phyloP scores from a whole-genome alignment of 345 rosid species.

The Balakata baccata region DNA sequence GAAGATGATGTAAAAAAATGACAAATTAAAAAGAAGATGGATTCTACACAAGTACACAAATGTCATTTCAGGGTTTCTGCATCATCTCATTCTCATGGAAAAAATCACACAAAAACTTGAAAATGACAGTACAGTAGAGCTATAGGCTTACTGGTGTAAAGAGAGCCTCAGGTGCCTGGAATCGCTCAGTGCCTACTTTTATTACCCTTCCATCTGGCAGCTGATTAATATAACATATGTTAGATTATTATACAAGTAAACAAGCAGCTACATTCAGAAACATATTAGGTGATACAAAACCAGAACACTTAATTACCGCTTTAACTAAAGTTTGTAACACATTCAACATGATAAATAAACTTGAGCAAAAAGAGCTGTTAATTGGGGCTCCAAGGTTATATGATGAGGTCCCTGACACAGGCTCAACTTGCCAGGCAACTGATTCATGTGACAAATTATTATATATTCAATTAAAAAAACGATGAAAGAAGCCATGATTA shows the following conservation, averaged over 20 bases:
- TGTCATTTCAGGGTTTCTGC: neutral
- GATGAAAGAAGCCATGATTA: neutral
- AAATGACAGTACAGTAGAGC: neutral
- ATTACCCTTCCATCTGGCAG: constrained; percentile 96
- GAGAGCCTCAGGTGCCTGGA: constrained; percentile 98
- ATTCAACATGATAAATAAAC: neutral
- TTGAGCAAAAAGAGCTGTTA: neutral
- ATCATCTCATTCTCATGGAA: neutral
- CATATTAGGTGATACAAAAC: neutral
- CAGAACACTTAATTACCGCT: neutral
- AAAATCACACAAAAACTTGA: neutral
- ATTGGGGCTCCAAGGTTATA: neutral
- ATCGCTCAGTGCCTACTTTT: constrained; percentile 98
- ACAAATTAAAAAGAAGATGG: neutral
- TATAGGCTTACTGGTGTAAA: constrained; percentile 76
- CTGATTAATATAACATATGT: constrained; percentile 40
- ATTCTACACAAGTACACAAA: neutral
- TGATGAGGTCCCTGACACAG: neutral
- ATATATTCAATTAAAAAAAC: neutral
- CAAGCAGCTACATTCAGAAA: neutral
- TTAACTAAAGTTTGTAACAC: neutral
- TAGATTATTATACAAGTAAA: neutral
- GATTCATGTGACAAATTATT: neutral
- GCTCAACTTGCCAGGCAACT: neutral
- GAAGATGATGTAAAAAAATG: neutral